Conservation (phyloP, 805 yeast species). For the Sugiyamaella marilandica region DNA sequence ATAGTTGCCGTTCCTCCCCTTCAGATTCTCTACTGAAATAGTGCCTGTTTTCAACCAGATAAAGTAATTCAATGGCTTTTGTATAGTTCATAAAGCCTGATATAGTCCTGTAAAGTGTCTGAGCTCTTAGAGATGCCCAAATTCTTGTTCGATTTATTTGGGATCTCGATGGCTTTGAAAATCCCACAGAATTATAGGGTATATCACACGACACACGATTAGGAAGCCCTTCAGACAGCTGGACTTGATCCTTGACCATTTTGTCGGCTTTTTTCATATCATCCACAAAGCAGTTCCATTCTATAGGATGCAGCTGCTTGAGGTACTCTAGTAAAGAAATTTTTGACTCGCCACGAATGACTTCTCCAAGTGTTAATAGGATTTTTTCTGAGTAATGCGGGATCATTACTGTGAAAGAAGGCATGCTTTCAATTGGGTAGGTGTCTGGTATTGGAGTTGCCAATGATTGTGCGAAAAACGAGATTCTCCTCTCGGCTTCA, state of each 20-base stretch:
- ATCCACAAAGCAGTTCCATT: slow-evolving; percentile 73
- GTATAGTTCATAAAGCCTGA: slow-evolving; percentile 80
- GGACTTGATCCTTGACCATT: slow-evolving; percentile 16
- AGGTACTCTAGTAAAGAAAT: slow-evolving; percentile 76
- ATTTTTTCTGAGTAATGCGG: slow-evolving; percentile 89
- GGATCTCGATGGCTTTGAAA: slow-evolving; percentile 59
- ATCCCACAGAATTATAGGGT: slow-evolving; percentile 70
- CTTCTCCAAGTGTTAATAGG: slow-evolving; percentile 66
- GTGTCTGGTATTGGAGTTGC: slow-evolving; percentile 83
- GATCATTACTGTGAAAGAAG: slow-evolving; percentile 73
- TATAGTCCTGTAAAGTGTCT: slow-evolving; percentile 76
- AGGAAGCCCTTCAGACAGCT: not conserved
- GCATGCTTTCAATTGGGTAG: slow-evolving; percentile 61
- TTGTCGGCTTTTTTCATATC: not conserved
- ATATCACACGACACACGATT: slow-evolving; percentile 39
- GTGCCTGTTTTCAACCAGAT: slow-evolving; percentile 48
- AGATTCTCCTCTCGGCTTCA: slow-evolving; percentile 77
- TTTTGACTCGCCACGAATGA: slow-evolving; percentile 61
- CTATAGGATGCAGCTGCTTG: slow-evolving; percentile 63
- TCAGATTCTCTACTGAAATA: not conserved
- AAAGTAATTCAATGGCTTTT: slow-evolving; percentile 64
- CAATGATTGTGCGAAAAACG: slow-evolving; percentile 85
- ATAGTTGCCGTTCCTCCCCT: not conserved
- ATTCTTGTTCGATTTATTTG: slow-evolving; percentile 67
- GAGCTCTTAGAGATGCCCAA: slow-evolving; percentile 84